Conservation (phyloP, 495 filamentous ascomycete genomes). For the Daldinia childiae region DNA sequence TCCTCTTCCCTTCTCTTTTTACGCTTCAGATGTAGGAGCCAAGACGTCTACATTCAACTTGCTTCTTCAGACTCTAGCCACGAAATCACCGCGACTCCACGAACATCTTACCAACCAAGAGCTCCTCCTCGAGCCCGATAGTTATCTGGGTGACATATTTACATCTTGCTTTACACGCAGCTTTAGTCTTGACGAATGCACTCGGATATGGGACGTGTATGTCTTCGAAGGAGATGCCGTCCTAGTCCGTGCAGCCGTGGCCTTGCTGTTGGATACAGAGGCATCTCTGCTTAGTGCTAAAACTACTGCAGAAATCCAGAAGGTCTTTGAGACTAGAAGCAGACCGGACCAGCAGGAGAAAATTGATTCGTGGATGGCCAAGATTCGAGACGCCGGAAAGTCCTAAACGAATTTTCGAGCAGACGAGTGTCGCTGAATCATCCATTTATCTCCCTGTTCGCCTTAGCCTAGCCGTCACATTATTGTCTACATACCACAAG, state of each 20-base stretch:
- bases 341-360: constrained; percentile 51
- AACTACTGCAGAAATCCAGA: constrained; percentile 46
- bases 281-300: constrained; percentile 53
- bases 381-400: constrained; percentile 76
- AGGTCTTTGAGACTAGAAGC: constrained; percentile 37
- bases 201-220: constrained; percentile 91
- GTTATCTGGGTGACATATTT: constrained; percentile 63
- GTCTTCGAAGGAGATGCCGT: constrained; percentile 91
- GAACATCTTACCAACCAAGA: constrained; percentile 67
- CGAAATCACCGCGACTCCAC: constrained; percentile 76
- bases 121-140: constrained; percentile 56
- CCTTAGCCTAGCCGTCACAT: background rate
- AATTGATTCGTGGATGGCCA: constrained; percentile 75
- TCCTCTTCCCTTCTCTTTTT: constrained; percentile 86
- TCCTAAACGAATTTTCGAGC: constrained; percentile 10
- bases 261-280: constrained; percentile 64
- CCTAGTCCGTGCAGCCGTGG: constrained; percentile 81
- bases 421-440: background rate
- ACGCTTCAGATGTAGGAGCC: constrained; percentile 76
- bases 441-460: background rate
- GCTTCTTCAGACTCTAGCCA: constrained; percentile 72
- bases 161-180: constrained; percentile 63
- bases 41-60: constrained; percentile 76
- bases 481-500: background rate
- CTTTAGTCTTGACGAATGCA: constrained; percentile 73